A percentile compares a stretch with the other conserved stretches of the same genome.
These are phyloP conservation scores for Claviceps lovelessii DNA, from an alignment of 2,329 filamentous ascomycete species.

Conservation along the genomic window DNA sequence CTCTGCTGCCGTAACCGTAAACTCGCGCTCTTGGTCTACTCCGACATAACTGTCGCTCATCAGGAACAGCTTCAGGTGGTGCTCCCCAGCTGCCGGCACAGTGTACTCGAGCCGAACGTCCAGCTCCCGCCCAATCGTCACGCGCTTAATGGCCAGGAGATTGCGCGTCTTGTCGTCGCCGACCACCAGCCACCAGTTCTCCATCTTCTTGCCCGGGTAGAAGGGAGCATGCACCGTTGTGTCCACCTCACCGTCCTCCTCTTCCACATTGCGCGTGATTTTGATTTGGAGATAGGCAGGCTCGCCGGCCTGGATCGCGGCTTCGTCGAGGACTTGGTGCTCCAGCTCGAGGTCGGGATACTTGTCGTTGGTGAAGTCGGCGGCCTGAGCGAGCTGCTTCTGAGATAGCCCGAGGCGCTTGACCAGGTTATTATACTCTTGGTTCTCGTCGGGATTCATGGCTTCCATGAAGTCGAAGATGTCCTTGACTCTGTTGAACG, in stretches of 20 bases:
- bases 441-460: conserved; percentile 91
- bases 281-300: conserved; percentile 72
- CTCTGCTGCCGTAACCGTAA: conserved; percentile 73
- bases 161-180: conserved; percentile 82
- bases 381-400: conserved; percentile 73
- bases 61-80: conserved; percentile 79
- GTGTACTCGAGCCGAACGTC: conserved; percentile 77
- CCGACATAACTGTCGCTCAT: conserved; percentile 97
- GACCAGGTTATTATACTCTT: conserved; percentile 63
- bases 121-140: conserved; percentile 69
- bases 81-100: conserved; percentile 68
- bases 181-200: conserved; percentile 98
- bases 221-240: conserved; percentile 86
- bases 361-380: conserved; percentile 86
- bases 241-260: conserved; percentile 53
- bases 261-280: conserved; percentile 68
- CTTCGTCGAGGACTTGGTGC: conserved; percentile 70
- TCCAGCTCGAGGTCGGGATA: conserved; percentile 92
- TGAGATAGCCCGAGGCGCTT: conserved; percentile 67
- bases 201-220: conserved; percentile 80
- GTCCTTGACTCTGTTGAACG: conserved; percentile 57
- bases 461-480: conserved; percentile 97
- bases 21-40: conserved; percentile 88
- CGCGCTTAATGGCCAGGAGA: conserved; percentile 82
- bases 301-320: conserved; percentile 64